Conservation (phyloP, 345 rosid species). For the Populus simonii region DNA sequence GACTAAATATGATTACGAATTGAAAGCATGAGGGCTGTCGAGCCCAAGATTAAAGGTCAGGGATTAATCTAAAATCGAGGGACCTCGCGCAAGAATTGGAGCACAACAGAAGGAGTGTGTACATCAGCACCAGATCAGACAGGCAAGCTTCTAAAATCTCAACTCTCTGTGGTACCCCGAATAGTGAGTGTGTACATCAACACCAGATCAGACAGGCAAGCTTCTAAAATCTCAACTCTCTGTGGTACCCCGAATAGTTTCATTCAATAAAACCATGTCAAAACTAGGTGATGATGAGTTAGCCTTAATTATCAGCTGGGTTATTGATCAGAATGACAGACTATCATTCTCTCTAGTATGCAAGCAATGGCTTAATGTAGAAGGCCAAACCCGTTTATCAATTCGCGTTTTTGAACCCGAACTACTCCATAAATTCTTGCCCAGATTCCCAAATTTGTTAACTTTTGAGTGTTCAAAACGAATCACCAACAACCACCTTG, state of each 20-base stretch:
- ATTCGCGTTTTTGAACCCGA: conserved; percentile 41
- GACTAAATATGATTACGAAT: too few species aligned
- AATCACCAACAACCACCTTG: conserved; percentile 27
- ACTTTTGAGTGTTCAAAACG: conserved; percentile 15
- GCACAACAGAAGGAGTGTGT: too few species aligned
- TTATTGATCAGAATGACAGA: conserved; percentile 24
- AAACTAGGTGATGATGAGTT: conserved; percentile 42
- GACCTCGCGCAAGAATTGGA: too few species aligned
- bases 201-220: too few species aligned
- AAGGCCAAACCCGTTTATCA: conserved; percentile 32
- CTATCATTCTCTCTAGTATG: conserved; percentile 39
- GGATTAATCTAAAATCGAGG: too few species aligned
- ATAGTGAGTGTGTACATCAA: not conserved
- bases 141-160: too few species aligned
- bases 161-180: too few species aligned
- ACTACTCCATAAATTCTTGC: conserved; percentile 28
- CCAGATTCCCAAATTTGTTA: conserved; percentile 45
- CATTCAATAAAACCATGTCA: conserved; percentile 14
- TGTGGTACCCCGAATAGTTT: not conserved
- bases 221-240: too few species aligned
- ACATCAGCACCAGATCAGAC: too few species aligned
- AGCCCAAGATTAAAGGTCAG: too few species aligned
- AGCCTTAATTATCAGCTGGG: conserved; percentile 27
- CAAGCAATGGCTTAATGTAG: conserved; percentile 45
- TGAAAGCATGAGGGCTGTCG: too few species aligned